Evolutionary conservation across 441 rosid genomes (phyloP).

Genomic region (Geranium incanum): DNA sequence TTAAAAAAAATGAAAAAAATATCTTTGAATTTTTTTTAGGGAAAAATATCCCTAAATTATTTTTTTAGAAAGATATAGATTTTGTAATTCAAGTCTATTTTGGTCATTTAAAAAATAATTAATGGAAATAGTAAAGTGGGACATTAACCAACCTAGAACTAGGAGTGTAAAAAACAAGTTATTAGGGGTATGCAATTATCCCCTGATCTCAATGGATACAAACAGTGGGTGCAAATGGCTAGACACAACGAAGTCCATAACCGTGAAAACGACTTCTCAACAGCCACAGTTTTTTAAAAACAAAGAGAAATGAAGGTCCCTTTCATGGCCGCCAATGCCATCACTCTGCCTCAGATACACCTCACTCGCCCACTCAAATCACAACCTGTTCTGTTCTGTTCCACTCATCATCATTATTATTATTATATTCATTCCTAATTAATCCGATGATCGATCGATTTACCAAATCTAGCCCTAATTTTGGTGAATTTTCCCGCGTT

Average conservation of each 20-base stretch:
- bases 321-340: conserved; percentile 22
- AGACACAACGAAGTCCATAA: not conserved
- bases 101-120: too few relatives aligned
- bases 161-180: too few relatives aligned
- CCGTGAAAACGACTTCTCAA: conserved; percentile 22
- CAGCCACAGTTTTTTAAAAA: conserved; percentile 15
- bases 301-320: not conserved
- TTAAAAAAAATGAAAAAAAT: too few relatives aligned
- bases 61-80: too few relatives aligned
- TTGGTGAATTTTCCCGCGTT: not conserved
- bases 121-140: too few relatives aligned
- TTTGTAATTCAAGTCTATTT: too few relatives aligned
- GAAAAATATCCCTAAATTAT: too few relatives aligned
- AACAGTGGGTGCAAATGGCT: not conserved
- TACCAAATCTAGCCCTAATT: not conserved
- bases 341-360: conserved; percentile 1
- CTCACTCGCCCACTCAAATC: not conserved
- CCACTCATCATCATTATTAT: too few relatives aligned
- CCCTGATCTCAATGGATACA: not conserved
- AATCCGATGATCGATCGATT: not conserved
- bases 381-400: not conserved
- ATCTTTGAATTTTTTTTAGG: too few relatives aligned
- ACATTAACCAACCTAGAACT: too few relatives aligned
- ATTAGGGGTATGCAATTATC: too few relatives aligned
- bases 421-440: too few relatives aligned